Evolutionary conservation across 257 asterid genomes (phyloP).

Genomic region (Plantago major): DNA sequence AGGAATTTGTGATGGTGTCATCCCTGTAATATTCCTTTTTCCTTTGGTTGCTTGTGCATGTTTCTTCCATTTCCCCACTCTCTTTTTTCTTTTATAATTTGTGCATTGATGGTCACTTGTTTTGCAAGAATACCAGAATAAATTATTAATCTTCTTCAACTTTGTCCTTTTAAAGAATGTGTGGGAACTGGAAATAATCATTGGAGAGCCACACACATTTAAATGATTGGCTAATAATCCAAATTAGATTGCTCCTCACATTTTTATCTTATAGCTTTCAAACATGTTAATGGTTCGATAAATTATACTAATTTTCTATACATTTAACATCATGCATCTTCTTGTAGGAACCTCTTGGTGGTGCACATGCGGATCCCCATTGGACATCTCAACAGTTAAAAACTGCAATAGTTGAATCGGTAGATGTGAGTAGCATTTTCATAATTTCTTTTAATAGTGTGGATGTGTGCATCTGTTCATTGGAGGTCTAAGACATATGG

Average conservation of each 20-base stretch:
- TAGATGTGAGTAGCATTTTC: constrained; percentile 66
- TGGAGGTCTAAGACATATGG: constrained; percentile 21
- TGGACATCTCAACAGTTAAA: constrained; percentile 97
- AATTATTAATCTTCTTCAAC: no score
- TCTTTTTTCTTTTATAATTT: constrained; percentile 5
- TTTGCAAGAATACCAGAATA: no score
- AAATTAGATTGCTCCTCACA: no score
- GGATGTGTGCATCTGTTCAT: constrained; percentile 4
- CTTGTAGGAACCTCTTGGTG: constrained; percentile 95
- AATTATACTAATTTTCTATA: neutral
- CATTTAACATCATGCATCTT: constrained; percentile 10
- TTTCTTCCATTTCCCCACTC: constrained; percentile 2
- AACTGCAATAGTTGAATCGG: constrained; percentile 65
- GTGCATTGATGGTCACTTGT: no score
- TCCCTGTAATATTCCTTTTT: constrained; percentile 62
- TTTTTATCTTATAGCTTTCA: no score
- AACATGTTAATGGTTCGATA: no score
- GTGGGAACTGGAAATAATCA: no score
- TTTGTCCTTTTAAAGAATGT: no score
- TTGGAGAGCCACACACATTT: no score
- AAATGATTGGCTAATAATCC: no score
- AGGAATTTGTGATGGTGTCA: constrained; percentile 61
- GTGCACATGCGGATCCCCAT: constrained; percentile 88
- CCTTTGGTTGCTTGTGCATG: constrained; percentile 1
- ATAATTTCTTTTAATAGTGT: constrained; percentile 11